Evolutionary conservation across 1,284 basidiomycete species (phyloP).

Genomic region (Rhodotorula sp.): DNA sequence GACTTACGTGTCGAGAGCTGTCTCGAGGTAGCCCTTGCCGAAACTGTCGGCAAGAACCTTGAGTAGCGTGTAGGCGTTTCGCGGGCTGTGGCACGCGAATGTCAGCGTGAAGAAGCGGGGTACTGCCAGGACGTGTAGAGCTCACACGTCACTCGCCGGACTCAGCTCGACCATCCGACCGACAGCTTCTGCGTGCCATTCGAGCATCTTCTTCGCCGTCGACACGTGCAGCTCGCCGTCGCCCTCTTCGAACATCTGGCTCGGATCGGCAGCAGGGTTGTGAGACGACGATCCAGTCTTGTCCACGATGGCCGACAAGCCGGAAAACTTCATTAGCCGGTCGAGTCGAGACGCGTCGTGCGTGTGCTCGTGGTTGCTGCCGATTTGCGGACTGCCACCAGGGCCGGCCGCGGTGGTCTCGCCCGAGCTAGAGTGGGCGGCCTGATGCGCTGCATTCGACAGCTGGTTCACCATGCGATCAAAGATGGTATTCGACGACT

Average conservation of each 20-base stretch:
- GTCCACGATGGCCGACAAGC: conserved; percentile 54
- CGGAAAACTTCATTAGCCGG: conserved; percentile 64
- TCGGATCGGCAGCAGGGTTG: conserved; percentile 15
- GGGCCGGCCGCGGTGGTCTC: background rate
- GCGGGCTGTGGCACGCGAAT: conserved; percentile 60
- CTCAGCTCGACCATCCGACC: conserved; percentile 88
- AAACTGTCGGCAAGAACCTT: conserved; percentile 86
- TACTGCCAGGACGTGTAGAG: conserved; percentile 47
- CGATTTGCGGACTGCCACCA: conserved; percentile 51
- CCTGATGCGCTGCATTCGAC: conserved; percentile 61
- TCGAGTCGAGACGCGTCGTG: conserved; percentile 41
- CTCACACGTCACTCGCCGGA: conserved; percentile 70
- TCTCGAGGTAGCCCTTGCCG: conserved; percentile 81
- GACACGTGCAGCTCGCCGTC: conserved; percentile 75
- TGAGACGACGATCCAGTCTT: conserved; percentile 5
- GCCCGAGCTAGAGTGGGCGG: conserved; percentile 44
- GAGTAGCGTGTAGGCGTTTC: conserved; percentile 81
- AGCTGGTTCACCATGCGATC: conserved; percentile 91
- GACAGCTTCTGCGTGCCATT: conserved; percentile 93
- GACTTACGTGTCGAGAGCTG: conserved; percentile 78
- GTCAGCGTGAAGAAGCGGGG: background rate
- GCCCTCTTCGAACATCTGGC: conserved; percentile 56
- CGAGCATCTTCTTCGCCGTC: conserved; percentile 81
- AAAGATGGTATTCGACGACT: conserved; percentile 72
- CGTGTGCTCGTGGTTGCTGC: conserved; percentile 42